A percentile compares a stretch with the other conserved stretches of the same genome.
Evolutionary conservation across 2,329 filamentous ascomycete genomes (phyloP).

Genomic region (Hymenoscyphus albidus): DNA sequence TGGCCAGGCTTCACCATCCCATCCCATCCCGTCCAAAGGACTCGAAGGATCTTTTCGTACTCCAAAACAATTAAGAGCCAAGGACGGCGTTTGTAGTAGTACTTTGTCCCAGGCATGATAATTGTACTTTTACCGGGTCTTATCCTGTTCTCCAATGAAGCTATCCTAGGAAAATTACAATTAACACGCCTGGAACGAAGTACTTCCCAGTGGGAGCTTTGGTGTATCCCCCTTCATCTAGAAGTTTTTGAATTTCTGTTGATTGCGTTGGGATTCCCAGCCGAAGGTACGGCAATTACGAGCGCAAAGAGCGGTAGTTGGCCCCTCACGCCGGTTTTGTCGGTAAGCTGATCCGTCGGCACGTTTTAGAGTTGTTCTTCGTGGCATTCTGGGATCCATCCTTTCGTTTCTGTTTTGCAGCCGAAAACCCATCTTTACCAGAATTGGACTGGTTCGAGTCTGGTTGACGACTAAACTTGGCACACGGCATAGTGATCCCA

Average conservation of each 20-base stretch:
- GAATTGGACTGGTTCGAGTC: neutral
- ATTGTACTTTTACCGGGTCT: no score
- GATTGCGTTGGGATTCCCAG: neutral
- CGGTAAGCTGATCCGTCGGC: slow-evolving; percentile 23
- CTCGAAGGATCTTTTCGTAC: neutral
- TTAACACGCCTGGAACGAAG: neutral
- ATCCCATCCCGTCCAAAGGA: neutral
- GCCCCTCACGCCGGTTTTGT: slow-evolving; percentile 13
- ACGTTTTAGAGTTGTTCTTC: slow-evolving; percentile 5
- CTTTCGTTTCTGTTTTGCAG: slow-evolving; percentile 5
- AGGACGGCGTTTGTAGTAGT: neutral
- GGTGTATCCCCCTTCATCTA: neutral
- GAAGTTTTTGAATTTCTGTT: neutral
- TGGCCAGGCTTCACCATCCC: neutral
- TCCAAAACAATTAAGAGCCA: neutral
- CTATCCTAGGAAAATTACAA: no score
- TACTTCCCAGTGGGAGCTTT: neutral
- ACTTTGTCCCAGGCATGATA: no score
- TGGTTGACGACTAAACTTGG: neutral
- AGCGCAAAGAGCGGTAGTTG: neutral
- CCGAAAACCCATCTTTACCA: neutral
- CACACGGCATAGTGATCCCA: slow-evolving; percentile 1
- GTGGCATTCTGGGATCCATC: neutral
- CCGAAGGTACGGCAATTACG: neutral
- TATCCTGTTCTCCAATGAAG: no score